A percentile compares a stretch with the other conserved stretches of the same genome.
phyloP scores from a whole-genome alignment of 306 rosid genomes.

The Pyrus communis region DNA sequence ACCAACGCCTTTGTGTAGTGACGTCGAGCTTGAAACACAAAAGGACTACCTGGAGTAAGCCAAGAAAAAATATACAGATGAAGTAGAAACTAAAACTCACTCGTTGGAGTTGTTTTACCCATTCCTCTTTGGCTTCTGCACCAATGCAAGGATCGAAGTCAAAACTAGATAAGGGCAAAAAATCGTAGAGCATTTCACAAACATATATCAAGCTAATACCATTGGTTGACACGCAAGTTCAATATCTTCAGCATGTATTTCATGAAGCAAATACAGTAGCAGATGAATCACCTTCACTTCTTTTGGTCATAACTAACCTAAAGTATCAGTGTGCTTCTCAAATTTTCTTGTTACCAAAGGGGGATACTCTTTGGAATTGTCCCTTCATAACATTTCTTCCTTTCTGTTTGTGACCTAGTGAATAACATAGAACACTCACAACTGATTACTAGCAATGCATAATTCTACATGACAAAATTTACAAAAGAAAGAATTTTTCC shows the following conservation, averaged over 20 bases:
- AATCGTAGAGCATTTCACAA: not conserved
- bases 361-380: not conserved
- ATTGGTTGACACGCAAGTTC: not conserved
- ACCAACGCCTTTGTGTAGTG: slow-evolving; percentile 32
- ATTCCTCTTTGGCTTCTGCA: not conserved
- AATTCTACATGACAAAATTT: too few relatives aligned
- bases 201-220: not conserved
- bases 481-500: too few relatives aligned
- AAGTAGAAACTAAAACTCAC: not conserved
- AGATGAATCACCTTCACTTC: not conserved
- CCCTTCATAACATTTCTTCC: too few relatives aligned
- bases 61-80: too few relatives aligned
- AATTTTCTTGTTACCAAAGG: not conserved
- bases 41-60: not conserved
- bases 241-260: not conserved
- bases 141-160: not conserved
- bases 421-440: too few relatives aligned
- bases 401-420: too few relatives aligned
- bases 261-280: not conserved
- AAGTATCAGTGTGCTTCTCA: not conserved
- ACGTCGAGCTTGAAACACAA: slow-evolving; percentile 24
- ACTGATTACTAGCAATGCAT: too few relatives aligned
- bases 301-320: not conserved
- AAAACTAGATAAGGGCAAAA: too few relatives aligned
- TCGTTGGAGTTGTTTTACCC: not conserved